Percentiles rank a stretch among this genome's conserved stretches.
phyloP scores from a whole-genome alignment of 148 eudicot genomes.

The Dysphania ambrosioides region DNA sequence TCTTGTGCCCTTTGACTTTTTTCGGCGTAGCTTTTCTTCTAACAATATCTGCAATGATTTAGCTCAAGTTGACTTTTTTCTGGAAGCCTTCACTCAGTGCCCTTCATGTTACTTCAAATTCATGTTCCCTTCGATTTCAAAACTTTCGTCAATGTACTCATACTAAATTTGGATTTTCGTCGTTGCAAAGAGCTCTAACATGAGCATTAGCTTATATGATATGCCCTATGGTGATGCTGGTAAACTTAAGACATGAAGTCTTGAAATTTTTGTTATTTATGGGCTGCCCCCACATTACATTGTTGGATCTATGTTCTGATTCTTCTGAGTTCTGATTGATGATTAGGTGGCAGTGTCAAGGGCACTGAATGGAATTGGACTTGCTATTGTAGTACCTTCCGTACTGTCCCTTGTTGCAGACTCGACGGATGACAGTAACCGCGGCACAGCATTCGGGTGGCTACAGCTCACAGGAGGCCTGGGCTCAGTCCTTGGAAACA shows the following conservation, averaged over 20 bases:
- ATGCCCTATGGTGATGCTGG: no score
- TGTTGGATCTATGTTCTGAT: constrained; percentile 20
- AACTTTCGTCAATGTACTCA: no score
- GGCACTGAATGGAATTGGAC: constrained; percentile 85
- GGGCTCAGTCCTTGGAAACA: constrained; percentile 77
- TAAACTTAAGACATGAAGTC: no score
- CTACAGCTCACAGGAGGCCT: constrained; percentile 59
- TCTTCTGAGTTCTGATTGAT: constrained; percentile 14
- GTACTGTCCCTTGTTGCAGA: constrained; percentile 83
- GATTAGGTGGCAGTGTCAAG: constrained; percentile 80
- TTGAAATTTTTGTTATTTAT: constrained; percentile 7
- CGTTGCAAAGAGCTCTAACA: no score
- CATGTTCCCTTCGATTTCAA: no score
- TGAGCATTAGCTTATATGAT: no score
- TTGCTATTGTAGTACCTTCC: constrained; percentile 83
- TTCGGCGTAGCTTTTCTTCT: no score
- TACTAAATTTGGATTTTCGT: no score
- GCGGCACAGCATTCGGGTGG: constrained; percentile 94
- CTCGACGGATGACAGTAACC: constrained; percentile 80
- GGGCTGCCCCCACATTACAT: constrained; percentile 14
- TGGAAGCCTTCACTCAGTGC: background rate
- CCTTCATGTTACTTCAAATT: no score
- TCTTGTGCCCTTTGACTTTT: background rate
- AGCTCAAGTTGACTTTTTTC: constrained; percentile 6
- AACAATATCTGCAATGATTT: background rate